A percentile compares a stretch with the other conserved stretches of the same genome.
These are phyloP conservation scores for Phialophora expanda DNA, from an alignment of 2,329 filamentous ascomycete species.

Conservation along the genomic window DNA sequence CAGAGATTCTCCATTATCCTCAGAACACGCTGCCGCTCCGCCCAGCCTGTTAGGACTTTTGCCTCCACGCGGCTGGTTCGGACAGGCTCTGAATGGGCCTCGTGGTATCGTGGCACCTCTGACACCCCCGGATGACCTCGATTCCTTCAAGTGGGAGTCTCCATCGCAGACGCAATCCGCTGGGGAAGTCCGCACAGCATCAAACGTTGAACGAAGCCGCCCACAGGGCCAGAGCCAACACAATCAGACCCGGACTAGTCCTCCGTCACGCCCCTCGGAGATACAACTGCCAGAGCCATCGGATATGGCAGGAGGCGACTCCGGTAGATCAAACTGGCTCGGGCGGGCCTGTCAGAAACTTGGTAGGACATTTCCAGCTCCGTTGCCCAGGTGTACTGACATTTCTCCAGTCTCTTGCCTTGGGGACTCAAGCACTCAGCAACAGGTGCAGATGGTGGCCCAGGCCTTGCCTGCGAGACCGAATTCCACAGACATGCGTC, in stretches of 20 bases:
- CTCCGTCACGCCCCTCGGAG: constrained; percentile 29
- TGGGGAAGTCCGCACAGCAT: constrained; percentile 20
- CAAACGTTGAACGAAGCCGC: constrained; percentile 11
- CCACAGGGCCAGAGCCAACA: constrained; percentile 12
- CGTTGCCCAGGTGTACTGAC: constrained; percentile 20
- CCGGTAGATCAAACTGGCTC: constrained; percentile 28
- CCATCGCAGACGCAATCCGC: constrained; percentile 15
- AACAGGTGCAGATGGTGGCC: constrained; percentile 61
- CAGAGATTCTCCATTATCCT: not conserved
- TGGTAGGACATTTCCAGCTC: constrained; percentile 17
- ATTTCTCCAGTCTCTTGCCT: constrained; percentile 20
- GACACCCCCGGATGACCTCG: constrained; percentile 40
- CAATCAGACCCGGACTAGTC: constrained; percentile 18
- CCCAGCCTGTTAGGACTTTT: constrained; percentile 11
- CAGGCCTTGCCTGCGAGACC: constrained; percentile 62
- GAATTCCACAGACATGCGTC: constrained; percentile 46
- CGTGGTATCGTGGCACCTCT: constrained; percentile 33
- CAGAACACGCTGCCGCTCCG: constrained; percentile 8
- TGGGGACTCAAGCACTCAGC: constrained; percentile 35
- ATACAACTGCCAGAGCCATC: constrained; percentile 30
- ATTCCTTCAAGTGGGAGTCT: constrained; percentile 40
- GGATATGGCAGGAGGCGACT: constrained; percentile 22
- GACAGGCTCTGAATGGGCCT: constrained; percentile 19
- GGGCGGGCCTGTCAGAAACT: constrained; percentile 31
- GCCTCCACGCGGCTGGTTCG: constrained; percentile 24